These are phyloP conservation scores for Pyrenopolyporus hunteri DNA, from an alignment of 495 filamentous ascomycete genomes.

Conservation along the genomic window DNA sequence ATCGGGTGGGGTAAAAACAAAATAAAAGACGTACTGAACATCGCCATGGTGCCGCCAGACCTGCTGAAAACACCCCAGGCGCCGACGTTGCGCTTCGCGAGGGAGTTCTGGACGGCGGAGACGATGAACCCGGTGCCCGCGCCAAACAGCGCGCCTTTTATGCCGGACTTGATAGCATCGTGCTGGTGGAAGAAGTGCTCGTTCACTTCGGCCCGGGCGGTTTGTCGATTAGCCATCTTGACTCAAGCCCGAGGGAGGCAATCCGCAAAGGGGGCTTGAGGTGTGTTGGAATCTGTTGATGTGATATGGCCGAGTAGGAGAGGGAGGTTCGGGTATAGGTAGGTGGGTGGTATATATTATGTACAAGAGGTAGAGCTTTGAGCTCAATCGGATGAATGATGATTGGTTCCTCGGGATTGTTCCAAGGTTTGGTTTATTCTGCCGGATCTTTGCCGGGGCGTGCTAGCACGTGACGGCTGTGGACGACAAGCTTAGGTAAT, in stretches of 20 bases:
- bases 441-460: no score
- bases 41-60: conserved; percentile 46
- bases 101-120: conserved; percentile 83
- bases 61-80: conserved; percentile 77
- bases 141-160: conserved; percentile 67
- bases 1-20: background rate
- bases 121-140: conserved; percentile 71
- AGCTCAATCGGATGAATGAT: no score
- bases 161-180: conserved; percentile 73
- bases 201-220: conserved; percentile 27
- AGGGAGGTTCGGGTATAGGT: background rate
- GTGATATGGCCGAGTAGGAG: background rate
- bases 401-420: no score
- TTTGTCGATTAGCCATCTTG: conserved; percentile 40
- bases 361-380: no score
- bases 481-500: no score
- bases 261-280: conserved; percentile 16
- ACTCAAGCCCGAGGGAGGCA: conserved; percentile 36
- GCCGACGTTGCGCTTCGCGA: conserved; percentile 78
- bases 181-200: conserved; percentile 66
- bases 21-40: conserved; percentile 44
- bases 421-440: no score
- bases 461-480: no score
- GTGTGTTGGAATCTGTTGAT: background rate
- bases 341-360: background rate